Evolutionary conservation across 352 stramenopile species (phyloP).

Genomic region (Phytopythium sindhum): DNA sequence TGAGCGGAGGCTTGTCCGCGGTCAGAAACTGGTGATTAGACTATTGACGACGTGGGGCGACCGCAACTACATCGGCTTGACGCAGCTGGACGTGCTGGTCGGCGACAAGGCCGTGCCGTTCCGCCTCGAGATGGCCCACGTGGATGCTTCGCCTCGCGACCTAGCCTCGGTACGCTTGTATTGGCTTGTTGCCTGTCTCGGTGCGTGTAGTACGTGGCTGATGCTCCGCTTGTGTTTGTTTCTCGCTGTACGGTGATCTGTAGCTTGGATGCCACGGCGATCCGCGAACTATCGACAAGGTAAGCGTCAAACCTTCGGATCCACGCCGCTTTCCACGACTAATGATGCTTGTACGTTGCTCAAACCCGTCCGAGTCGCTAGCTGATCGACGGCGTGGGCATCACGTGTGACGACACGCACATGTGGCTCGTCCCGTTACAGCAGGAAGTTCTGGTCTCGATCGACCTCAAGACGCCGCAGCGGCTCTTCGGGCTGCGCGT

Average conservation of each 20-base stretch:
- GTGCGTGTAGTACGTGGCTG: neutral
- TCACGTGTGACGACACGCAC: constrained; percentile 87
- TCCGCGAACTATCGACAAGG: constrained; percentile 86
- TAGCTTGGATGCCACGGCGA: constrained; percentile 74
- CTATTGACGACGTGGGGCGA: constrained; percentile 77
- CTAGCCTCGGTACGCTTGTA: constrained; percentile 47
- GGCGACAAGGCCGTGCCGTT: constrained; percentile 36
- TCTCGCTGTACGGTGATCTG: constrained; percentile 1
- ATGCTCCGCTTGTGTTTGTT: neutral
- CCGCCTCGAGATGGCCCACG: constrained; percentile 33
- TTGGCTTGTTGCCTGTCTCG: neutral
- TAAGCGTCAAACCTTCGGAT: constrained; percentile 10
- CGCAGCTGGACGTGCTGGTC: constrained; percentile 65
- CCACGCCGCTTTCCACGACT: neutral
- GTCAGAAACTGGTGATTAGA: constrained; percentile 47
- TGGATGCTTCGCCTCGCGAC: constrained; percentile 67
- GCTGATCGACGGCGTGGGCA: constrained; percentile 78
- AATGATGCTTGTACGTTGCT: neutral
- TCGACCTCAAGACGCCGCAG: constrained; percentile 56
- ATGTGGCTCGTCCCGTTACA: constrained; percentile 87
- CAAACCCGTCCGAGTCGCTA: constrained; percentile 7
- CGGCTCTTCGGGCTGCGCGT: constrained; percentile 60
- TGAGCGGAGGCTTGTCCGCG: constrained; percentile 29
- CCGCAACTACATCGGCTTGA: constrained; percentile 82
- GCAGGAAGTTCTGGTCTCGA: constrained; percentile 34